A percentile compares a stretch with the other conserved stretches of the same genome.
phyloP scores from a whole-genome alignment of 805 yeast species.

The Nakazawaea wyomingensis region DNA sequence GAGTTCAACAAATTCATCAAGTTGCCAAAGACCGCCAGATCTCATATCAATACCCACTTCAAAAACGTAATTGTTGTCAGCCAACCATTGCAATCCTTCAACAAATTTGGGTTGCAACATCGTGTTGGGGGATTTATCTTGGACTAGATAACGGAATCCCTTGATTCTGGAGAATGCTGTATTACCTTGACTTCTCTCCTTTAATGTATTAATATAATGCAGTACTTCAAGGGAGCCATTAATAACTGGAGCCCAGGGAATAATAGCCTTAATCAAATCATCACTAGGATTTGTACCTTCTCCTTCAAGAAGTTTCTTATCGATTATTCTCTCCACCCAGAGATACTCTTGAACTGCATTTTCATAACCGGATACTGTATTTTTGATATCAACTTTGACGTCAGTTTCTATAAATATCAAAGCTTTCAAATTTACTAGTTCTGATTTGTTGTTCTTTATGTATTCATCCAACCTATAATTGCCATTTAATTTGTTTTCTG shows the following conservation, averaged over 20 bases:
- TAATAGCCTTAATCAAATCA: constrained; percentile 23
- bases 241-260: constrained; percentile 44
- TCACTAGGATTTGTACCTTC: constrained; percentile 13
- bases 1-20: constrained; percentile 29
- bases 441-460: constrained; percentile 5
- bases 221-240: constrained; percentile 24
- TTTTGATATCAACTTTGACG: constrained; percentile 19
- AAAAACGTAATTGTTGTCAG: constrained; percentile 25
- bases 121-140: constrained; percentile 35
- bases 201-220: constrained; percentile 15
- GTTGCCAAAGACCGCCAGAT: constrained; percentile 34
- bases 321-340: constrained; percentile 17
- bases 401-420: constrained; percentile 32
- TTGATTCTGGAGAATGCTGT: constrained; percentile 20
- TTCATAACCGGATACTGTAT: constrained; percentile 15
- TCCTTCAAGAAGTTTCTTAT: constrained; percentile 5
- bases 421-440: constrained; percentile 20
- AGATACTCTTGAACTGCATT: constrained; percentile 25
- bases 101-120: constrained; percentile 26
- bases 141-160: constrained; percentile 39
- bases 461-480: constrained; percentile 26
- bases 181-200: constrained; percentile 8
- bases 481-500: constrained; percentile 21
- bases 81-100: constrained; percentile 31
- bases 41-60: constrained; percentile 39